Conservation (phyloP, 495 filamentous ascomycete genomes). For the Aspergillus carlsbadensis region DNA sequence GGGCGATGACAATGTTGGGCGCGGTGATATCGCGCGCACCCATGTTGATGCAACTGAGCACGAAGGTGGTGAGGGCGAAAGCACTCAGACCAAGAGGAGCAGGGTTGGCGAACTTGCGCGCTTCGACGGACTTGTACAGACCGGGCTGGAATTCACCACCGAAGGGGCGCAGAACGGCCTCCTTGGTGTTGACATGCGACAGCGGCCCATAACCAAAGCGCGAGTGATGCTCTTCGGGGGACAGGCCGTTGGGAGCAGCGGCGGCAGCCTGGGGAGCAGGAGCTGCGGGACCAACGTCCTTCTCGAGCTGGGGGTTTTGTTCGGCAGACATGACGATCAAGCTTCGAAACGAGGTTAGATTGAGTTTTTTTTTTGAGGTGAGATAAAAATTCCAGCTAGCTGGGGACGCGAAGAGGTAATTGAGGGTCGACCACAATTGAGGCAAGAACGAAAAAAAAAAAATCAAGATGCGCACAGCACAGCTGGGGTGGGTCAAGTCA, state of each 20-base stretch:
- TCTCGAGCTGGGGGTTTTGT: conserved; percentile 32
- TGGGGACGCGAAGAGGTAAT: conserved; percentile 13
- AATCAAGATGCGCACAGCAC: conserved; percentile 31
- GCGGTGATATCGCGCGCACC: conserved; percentile 54
- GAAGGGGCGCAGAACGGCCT: conserved; percentile 72
- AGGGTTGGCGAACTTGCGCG: conserved; percentile 83
- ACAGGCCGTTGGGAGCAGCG: conserved; percentile 19
- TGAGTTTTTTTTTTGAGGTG: conserved; percentile 1
- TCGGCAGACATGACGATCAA: conserved; percentile 29
- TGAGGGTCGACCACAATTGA: conserved; percentile 14
- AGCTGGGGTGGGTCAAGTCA: conserved; percentile 29
- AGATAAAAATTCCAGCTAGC: conserved; percentile 25
- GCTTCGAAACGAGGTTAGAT: not conserved
- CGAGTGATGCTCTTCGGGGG: conserved; percentile 44
- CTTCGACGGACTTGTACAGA: conserved; percentile 73
- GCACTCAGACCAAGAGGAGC: conserved; percentile 82
- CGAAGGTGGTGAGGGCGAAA: conserved; percentile 96
- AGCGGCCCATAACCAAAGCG: conserved; percentile 65
- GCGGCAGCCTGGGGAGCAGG: conserved; percentile 1
- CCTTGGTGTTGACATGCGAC: conserved; percentile 62
- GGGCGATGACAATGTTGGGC: conserved; percentile 68
- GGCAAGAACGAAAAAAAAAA: conserved; percentile 16
- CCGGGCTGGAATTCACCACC: conserved; percentile 97
- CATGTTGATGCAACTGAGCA: conserved; percentile 84
- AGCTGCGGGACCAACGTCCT: conserved; percentile 30